These are phyloP conservation scores for Cyberlindnera xylosilytica DNA, from an alignment of 805 yeast genomes.

Conservation along the genomic window DNA sequence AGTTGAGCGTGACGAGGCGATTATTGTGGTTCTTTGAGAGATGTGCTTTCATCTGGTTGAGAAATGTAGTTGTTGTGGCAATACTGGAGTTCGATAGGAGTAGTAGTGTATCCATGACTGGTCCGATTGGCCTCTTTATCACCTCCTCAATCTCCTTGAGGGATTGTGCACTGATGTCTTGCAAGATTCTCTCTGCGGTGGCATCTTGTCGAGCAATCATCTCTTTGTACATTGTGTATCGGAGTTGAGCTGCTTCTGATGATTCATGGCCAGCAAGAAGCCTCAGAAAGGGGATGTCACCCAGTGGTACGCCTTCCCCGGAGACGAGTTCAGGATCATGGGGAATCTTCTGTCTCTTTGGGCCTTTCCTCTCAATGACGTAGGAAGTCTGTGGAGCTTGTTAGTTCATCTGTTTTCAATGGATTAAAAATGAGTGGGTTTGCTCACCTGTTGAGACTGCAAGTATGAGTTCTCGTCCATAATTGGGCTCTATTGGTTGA, in stretches of 20 bases:
- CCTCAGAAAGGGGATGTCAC: conserved; percentile 15
- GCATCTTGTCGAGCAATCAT: conserved; percentile 15
- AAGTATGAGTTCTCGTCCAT: conserved; percentile 10
- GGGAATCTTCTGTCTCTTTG: conserved; percentile 12
- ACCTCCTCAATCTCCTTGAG: conserved; percentile 14
- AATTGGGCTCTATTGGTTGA: neutral
- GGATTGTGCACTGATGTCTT: conserved; percentile 16
- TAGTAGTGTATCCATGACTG: conserved; percentile 17
- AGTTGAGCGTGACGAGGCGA: conserved; percentile 19
- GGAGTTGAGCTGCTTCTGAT: conserved; percentile 10
- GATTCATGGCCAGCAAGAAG: conserved; percentile 22
- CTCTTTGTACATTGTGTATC: conserved; percentile 17
- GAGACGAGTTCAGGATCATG: conserved; percentile 3
- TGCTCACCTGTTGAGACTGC: conserved; percentile 19
- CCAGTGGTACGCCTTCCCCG: conserved; percentile 18
- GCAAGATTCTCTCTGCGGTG: conserved; percentile 14
- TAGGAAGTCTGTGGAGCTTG: conserved; percentile 20
- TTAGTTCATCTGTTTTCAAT: conserved; percentile 1
- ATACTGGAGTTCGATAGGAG: conserved; percentile 23
- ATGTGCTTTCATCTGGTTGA: conserved; percentile 12
- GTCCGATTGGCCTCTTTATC: conserved; percentile 5
- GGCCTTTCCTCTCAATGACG: conserved; percentile 9
- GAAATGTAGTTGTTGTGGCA: conserved; percentile 19
- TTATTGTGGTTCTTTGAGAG: conserved; percentile 8
- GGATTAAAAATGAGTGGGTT: too few species aligned